Base-by-base conservation (phyloP, 2,329 filamentous ascomycete species). In the Pestalotiopsis sp. region DNA sequence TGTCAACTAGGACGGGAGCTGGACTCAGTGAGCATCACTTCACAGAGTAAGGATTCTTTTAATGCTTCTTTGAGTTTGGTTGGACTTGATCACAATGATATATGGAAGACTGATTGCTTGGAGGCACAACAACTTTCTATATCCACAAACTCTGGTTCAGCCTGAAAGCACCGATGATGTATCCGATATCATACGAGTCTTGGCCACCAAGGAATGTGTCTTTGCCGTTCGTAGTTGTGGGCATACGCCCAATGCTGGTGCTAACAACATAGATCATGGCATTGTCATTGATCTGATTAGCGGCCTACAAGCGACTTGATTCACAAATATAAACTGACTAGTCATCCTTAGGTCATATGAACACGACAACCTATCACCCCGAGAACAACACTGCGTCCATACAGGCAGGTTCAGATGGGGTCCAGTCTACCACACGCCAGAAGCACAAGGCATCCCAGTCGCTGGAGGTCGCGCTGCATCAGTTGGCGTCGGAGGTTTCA, bases 151-250 rank as follows among this genome's bases (percentile, higher is more conserved):
- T 23, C 25, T 65, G 17, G 45, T 65, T 14, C 49, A 36, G 49
- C 64, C 64, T 4, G 23, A 25, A n/a, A 38, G 23, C 14, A 25
- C 64, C 17, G 13, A 6, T 31, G 64, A 65, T n/a, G 64, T 65
- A 7, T 65, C 64, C 5, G 9, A 13, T 4, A 27, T 39, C 17
- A 23, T 64, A 1, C 11, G 23, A 52, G 39, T 39, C 6, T 36
- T 64, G 38, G 12, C 27, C 6, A n/a, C 38, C 11, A 13, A 31
- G 38, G 14, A 52, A 25, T 52, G 41, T 3, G 9, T 12, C 17
- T 83, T 84, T 67, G 81, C 81, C 2, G 77, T 85, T 2, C 82
- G 81, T 65, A 78, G 80, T 63, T 83, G 83, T 38, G 83, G 84
- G 2, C 83, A 85, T 70, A 78, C 78, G 23, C 73, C 77, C 3